phyloP scores from a whole-genome alignment of 306 rosid species.

The Pachyrhizus erosus region DNA sequence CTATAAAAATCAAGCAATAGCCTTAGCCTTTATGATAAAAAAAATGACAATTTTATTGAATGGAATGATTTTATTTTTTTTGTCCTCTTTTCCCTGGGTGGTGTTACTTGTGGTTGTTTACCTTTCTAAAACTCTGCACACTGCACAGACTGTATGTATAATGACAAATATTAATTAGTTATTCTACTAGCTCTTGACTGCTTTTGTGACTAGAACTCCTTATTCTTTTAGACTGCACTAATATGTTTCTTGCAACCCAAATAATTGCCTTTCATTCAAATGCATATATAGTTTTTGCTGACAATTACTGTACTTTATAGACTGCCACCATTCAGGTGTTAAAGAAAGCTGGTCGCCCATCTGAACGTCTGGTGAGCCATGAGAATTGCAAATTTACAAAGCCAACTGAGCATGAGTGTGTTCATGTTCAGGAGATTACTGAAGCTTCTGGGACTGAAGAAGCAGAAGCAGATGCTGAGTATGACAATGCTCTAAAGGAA shows the following conservation, averaged over 20 bases:
- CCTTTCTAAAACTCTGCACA: neutral
- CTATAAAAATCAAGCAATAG: neutral
- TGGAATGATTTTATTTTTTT: neutral
- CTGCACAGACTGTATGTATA: neutral
- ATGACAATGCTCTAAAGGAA: constrained; percentile 86
- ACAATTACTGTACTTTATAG: constrained; percentile 52
- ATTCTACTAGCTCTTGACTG: neutral
- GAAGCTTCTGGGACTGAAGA: constrained; percentile 90
- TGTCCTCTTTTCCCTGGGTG: neutral
- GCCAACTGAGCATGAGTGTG: constrained; percentile 75
- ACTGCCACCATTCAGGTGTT: constrained; percentile 84
- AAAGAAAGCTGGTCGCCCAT: constrained; percentile 88
- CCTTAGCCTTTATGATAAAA: neutral
- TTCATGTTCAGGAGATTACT: constrained; percentile 80
- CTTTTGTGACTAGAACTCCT: neutral
- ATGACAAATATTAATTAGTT: constrained; percentile 7
- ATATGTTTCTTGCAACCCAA: constrained; percentile 8
- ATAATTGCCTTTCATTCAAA: constrained; percentile 3
- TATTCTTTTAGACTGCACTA: constrained; percentile 2
- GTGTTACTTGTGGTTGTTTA: constrained; percentile 28
- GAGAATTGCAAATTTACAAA: constrained; percentile 76
- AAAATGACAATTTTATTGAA: neutral
- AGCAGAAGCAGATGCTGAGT: constrained; percentile 89
- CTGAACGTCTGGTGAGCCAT: constrained; percentile 82
- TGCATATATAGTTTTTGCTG: constrained; percentile 33